phyloP scores from a whole-genome alignment of 129 eudicot genomes.

The Calendula officinalis region DNA sequence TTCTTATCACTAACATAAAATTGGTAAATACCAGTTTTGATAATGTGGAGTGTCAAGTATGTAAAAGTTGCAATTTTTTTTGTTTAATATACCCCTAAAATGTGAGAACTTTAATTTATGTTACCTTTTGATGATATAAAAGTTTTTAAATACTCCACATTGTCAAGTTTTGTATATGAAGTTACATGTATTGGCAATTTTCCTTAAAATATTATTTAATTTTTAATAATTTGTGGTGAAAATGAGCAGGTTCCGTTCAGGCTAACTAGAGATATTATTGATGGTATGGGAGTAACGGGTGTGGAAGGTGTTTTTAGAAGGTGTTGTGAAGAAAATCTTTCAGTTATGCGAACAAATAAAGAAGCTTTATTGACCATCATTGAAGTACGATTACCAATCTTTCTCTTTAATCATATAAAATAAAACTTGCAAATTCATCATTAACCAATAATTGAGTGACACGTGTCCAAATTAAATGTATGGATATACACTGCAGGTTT shows the following conservation, averaged over 20 bases:
- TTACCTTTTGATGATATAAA: too few relatives aligned
- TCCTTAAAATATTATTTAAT: background rate
- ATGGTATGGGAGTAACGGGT: conserved; percentile 98
- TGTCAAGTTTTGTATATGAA: background rate
- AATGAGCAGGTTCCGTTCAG: conserved; percentile 77
- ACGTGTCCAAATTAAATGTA: background rate
- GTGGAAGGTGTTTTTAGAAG: conserved; percentile 98
- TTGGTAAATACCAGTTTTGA: too few relatives aligned
- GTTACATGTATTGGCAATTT: background rate
- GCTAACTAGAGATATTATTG: conserved; percentile 89
- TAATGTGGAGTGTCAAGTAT: too few relatives aligned
- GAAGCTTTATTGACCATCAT: conserved; percentile 90
- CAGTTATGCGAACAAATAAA: conserved; percentile 92
- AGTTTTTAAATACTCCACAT: too few relatives aligned
- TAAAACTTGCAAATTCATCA: background rate
- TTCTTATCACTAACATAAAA: too few relatives aligned
- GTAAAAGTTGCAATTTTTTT: too few relatives aligned
- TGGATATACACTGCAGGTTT: conserved; percentile 62
- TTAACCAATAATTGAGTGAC: too few relatives aligned
- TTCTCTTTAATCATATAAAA: background rate
- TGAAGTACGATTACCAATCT: conserved; percentile 44
- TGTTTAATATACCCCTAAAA: too few relatives aligned
- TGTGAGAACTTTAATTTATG: too few relatives aligned
- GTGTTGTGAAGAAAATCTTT: conserved; percentile 92
- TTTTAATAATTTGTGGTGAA: background rate